These are phyloP conservation scores for Cinnamomum chago DNA, from an alignment of 164 flowering plant genomes.

Conservation along the genomic window DNA sequence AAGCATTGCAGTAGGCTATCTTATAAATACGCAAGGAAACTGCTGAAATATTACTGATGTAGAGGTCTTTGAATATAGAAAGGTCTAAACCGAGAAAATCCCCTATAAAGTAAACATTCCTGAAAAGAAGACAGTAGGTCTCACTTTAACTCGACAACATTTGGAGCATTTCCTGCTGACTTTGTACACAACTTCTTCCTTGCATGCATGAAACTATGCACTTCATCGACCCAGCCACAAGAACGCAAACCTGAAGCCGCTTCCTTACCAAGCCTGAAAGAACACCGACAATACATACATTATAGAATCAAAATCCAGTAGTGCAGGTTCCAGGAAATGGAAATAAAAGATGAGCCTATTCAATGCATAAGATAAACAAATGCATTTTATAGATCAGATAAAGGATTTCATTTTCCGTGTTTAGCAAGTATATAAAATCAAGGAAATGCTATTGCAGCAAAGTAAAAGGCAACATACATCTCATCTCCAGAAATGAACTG, in stretches of 20 bases:
- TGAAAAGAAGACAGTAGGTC: constrained; percentile 12
- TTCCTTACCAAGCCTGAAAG: constrained; percentile 56
- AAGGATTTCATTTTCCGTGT: too few species aligned
- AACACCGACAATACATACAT: neutral
- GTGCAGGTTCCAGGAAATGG: neutral
- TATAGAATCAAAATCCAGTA: neutral
- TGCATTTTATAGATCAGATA: neutral
- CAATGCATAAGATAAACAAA: neutral
- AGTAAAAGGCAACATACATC: neutral
- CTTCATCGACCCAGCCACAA: constrained; percentile 74
- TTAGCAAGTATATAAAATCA: too few species aligned
- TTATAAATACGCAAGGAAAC: neutral
- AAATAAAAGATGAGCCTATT: neutral
- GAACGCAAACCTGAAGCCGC: constrained; percentile 46
- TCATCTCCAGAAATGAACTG: neutral
- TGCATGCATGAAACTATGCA: constrained; percentile 51
- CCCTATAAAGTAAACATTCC: neutral
- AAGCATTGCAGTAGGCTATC: neutral
- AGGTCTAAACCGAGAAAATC: neutral
- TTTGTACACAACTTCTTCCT: constrained; percentile 45
- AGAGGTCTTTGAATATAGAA: too few species aligned
- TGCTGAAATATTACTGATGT: neutral
- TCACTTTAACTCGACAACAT: constrained; percentile 48
- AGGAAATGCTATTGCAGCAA: neutral
- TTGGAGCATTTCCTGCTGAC: constrained; percentile 23